Percentiles rank a stretch among this genome's conserved stretches.
Evolutionary conservation across 2,329 filamentous ascomycete species (phyloP).

Genomic region (Neonectria coccinea): DNA sequence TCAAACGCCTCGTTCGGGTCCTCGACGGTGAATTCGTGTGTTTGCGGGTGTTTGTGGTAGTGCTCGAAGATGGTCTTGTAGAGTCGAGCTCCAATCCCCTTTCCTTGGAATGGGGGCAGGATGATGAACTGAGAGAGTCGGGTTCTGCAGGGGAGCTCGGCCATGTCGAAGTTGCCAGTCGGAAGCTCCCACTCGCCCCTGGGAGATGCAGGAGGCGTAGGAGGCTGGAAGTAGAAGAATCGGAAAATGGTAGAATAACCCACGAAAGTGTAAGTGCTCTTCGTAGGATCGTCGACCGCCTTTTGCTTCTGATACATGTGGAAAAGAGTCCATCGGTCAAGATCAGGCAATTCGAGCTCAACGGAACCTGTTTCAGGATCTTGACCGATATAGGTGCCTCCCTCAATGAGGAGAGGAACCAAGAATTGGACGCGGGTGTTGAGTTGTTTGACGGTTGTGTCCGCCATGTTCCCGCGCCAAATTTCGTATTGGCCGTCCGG

Average conservation of each 20-base stretch:
- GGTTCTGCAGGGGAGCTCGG: constrained; percentile 78
- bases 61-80: constrained; percentile 83
- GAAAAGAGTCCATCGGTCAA: constrained; percentile 91
- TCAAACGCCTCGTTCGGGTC: constrained; percentile 92
- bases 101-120: constrained; percentile 85
- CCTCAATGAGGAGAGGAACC: constrained; percentile 90
- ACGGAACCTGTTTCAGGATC: constrained; percentile 64
- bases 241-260: constrained; percentile 93
- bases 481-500: constrained; percentile 80
- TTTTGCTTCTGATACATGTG: constrained; percentile 79
- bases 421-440: constrained; percentile 86
- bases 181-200: constrained; percentile 59
- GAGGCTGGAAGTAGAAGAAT: constrained; percentile 75
- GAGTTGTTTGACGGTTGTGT: constrained; percentile 76
- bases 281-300: constrained; percentile 53
- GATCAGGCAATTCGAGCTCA: constrained; percentile 76
- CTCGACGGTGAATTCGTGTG: constrained; percentile 90
- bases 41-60: constrained; percentile 74
- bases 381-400: constrained; percentile 78
- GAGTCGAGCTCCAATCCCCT: constrained; percentile 81
- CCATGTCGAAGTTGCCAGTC: constrained; percentile 60
- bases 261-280: constrained; percentile 79
- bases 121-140: constrained; percentile 95
- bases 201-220: constrained; percentile 57
- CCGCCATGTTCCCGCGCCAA: constrained; percentile 81